Base-by-base conservation (phyloP, 495 filamentous ascomycete genomes). In the Recurvomyces mirabilis region DNA sequence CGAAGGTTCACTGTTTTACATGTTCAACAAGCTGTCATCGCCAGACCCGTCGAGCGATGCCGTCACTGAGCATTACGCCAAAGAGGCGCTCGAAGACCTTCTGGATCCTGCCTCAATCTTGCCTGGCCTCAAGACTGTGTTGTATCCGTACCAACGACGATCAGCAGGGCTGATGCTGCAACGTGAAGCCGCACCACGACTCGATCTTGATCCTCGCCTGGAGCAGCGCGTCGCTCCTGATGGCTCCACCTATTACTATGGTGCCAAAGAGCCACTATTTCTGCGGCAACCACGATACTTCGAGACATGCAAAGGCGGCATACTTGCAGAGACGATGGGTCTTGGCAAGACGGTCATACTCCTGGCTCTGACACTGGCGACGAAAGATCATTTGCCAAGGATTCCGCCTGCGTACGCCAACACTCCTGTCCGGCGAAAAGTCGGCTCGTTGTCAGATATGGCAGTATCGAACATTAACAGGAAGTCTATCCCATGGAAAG, bases 261-360 rank as follows among this genome's bases (percentile, higher is more conserved):
- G 88, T 40, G 63, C 70, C n/a, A 71, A 79, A 25, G 70, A 75
- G 14, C 76, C 74, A 0, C 61, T 65, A 3, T 67, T 82, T 43
- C 53, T 86, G 1, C 62, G 69, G 26, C 69, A 81, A 14, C 80
- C 82, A 21, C 66, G 69, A 7, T 70, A 73, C 42, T 94, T 91
- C 55, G 85, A 89, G 13, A 74, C 78, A 41, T 73, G 79, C 17
- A 70, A 69, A 46, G 89, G 89, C 38, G 89, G 88, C 0, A 84
- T 88, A 21, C 63, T 84, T 15, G 81, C 80, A 2, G 78, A 81
- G 55, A 91, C 73, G 33, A 82, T 84, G 78, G 75, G 75, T 10
- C 70, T 77, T 4, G 88, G 89, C 0, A 96, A 96, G 65, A 95
- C 89, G 0, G 61, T 94, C 21, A 93, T 96, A 9, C 86, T 82